Conservation (phyloP, 2,329 filamentous ascomycete species). For the Lecanicillium sp. region DNA sequence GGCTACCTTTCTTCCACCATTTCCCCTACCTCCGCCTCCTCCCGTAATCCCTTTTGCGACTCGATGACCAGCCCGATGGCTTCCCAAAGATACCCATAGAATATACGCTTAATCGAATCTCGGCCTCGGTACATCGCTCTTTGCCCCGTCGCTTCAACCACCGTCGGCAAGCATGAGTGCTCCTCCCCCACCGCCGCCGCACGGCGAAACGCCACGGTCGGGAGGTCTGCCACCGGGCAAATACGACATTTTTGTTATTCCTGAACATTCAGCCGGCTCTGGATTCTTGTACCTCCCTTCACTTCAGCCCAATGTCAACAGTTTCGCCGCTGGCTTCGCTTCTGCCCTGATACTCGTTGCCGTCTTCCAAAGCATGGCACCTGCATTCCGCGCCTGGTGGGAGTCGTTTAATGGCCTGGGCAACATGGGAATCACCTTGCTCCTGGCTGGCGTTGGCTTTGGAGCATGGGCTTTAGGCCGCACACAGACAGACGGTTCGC, state of each 20-base stretch:
- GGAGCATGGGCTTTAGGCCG: slow-evolving; percentile 61
- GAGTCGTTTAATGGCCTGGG: slow-evolving; percentile 62
- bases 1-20: neutral
- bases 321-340: slow-evolving; percentile 81
- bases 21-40: neutral
- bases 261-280: slow-evolving; percentile 78
- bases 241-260: slow-evolving; percentile 96
- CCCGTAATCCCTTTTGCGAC: neutral
- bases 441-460: slow-evolving; percentile 66
- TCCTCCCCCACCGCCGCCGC: slow-evolving; percentile 72
- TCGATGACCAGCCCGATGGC: too few relatives aligned
- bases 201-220: slow-evolving; percentile 69
- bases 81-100: too few relatives aligned
- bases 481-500: slow-evolving; percentile 24
- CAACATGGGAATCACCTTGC: slow-evolving; percentile 62
- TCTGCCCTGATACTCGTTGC: slow-evolving; percentile 66
- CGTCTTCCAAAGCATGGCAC: slow-evolving; percentile 65
- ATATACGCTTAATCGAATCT: too few relatives aligned
- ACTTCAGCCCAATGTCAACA: slow-evolving; percentile 76
- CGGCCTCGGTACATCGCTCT: too few relatives aligned
- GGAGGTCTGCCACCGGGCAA: slow-evolving; percentile 74
- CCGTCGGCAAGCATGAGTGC: slow-evolving; percentile 38
- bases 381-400: slow-evolving; percentile 68
- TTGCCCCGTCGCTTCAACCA: slow-evolving; percentile 7
- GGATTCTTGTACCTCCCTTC: slow-evolving; percentile 95